phyloP scores from a whole-genome alignment of 345 rosid species.

The Gossypium sturtianum region DNA sequence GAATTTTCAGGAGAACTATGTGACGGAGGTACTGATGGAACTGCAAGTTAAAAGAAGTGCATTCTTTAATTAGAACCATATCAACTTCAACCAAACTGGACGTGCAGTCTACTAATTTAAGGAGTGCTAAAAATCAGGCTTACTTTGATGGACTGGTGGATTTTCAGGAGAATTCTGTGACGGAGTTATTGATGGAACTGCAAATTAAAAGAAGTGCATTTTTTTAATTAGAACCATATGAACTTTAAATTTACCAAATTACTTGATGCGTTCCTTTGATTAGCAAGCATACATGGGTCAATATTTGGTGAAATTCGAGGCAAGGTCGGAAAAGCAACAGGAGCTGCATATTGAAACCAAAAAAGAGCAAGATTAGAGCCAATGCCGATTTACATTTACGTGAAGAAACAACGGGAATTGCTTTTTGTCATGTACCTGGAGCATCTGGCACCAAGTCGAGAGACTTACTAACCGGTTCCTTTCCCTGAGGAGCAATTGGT shows the following conservation, averaged over 20 bases:
- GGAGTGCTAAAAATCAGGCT: background rate
- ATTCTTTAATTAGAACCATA: constrained; percentile 5
- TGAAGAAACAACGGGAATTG: constrained; percentile 18
- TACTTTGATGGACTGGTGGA: constrained; percentile 21
- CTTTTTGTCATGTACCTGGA: constrained; percentile 29
- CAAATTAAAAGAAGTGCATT: background rate
- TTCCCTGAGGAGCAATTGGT: constrained; percentile 22
- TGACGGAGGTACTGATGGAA: background rate
- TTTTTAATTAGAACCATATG: constrained; percentile 2
- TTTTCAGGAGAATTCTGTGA: constrained; percentile 10
- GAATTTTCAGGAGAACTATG: constrained; percentile 13
- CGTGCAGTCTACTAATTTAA: background rate
- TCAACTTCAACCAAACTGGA: background rate
- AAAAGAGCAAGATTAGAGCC: constrained; percentile 5
- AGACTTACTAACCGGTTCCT: constrained; percentile 30
- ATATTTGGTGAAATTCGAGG: constrained; percentile 20
- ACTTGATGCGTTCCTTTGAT: background rate
- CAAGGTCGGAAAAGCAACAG: constrained; percentile 10
- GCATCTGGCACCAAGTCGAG: constrained; percentile 30
- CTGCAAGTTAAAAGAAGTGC: constrained; percentile 8
- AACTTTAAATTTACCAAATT: background rate
- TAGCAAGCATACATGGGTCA: constrained; percentile 22
- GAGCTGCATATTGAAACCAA: constrained; percentile 14
- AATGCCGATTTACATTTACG: constrained; percentile 12
- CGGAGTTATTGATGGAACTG: constrained; percentile 7